phyloP scores from a whole-genome alignment of 768 basidiomycete genomes.

The Saitozyma podzolica region DNA sequence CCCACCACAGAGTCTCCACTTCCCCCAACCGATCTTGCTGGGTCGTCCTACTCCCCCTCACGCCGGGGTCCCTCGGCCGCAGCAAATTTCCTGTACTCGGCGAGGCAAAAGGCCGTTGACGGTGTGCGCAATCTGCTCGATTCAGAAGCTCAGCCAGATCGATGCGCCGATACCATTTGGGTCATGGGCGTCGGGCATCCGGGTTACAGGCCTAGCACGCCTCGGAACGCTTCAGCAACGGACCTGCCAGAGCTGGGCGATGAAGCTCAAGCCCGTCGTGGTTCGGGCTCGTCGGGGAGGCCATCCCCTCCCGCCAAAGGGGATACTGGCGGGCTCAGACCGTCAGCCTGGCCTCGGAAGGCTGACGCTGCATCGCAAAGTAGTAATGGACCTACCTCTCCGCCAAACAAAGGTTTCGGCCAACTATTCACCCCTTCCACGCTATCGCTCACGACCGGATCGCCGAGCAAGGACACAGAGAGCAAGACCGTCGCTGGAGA shows the following conservation, averaged over 20 bases:
- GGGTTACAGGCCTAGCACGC: constrained; percentile 43
- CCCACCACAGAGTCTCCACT: constrained; percentile 13
- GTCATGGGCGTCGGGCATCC: constrained; percentile 72
- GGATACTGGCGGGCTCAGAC: constrained; percentile 17
- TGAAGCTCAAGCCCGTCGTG: constrained; percentile 6
- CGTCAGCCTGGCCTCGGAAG: constrained; percentile 26
- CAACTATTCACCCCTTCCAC: constrained; percentile 41
- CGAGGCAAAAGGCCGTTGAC: constrained; percentile 46
- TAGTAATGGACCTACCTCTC: constrained; percentile 14
- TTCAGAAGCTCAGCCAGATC: constrained; percentile 80
- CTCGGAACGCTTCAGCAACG: constrained; percentile 17
- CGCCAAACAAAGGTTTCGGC: constrained; percentile 34
- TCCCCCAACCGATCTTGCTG: constrained; percentile 7
- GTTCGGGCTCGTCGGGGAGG: constrained; percentile 22
- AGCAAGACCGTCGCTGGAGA: constrained; percentile 15
- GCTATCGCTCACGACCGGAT: constrained; percentile 35
- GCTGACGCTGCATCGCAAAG: too few relatives aligned
- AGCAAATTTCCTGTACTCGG: constrained; percentile 45
- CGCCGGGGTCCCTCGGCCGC: constrained; percentile 41
- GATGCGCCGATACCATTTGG: constrained; percentile 81
- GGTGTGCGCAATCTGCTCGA: constrained; percentile 83
- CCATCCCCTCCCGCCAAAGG: constrained; percentile 23
- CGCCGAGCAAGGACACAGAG: constrained; percentile 22
- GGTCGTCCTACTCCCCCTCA: constrained; percentile 31
- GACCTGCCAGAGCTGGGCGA: constrained; percentile 19